phyloP scores from a whole-genome alignment of 176 grass and related monocot species.

The Triticum aestivum region IWGSC_CS_RefSeq_v2.1 NC_057795.1:146017621-146018120 shows the following conservation, averaged over 20 bases:
- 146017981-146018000: conserved; percentile 6
- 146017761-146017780: conserved; percentile 23
- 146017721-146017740: conserved; percentile 22
- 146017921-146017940: conserved; percentile 24
- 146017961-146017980: neutral
- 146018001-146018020: neutral
- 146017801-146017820: conserved; percentile 53
- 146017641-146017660: conserved; percentile 41
- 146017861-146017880: conserved; percentile 44
- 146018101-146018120: conserved; percentile 93
- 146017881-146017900: conserved; percentile 39
- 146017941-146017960: neutral
- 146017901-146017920: conserved; percentile 39
- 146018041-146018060: neutral
- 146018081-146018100: conserved; percentile 57
- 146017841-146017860: conserved; percentile 35
- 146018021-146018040: neutral
- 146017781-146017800: conserved; percentile 56
- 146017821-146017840: conserved; percentile 64
- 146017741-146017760: conserved; percentile 43
- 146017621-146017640: conserved; percentile 61
- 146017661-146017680: conserved; percentile 51
- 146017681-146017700: conserved; percentile 31
- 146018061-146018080: conserved; percentile 27
- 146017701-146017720: conserved; percentile 40